Base-by-base conservation (phyloP, 495 filamentous ascomycete genomes). In the Tuber melanosporum region DNA sequence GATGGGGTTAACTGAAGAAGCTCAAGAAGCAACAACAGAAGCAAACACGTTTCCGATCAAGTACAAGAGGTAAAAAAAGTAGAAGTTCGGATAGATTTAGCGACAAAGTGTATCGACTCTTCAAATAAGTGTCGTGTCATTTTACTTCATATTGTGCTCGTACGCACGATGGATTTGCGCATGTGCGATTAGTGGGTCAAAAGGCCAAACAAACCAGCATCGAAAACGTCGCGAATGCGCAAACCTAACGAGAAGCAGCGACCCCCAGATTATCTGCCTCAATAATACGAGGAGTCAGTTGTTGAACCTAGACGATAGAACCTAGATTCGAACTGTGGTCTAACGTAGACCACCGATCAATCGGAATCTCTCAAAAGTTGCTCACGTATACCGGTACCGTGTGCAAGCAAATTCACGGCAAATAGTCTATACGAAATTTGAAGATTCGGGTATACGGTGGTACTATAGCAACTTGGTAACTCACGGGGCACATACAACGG, bases 1-100 rank as follows among this genome's bases (percentile, higher is more conserved):
- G 52, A 62, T 62, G 52, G 52, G n/a, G 8, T 62, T 14, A 62
- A 62, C 52, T 12, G n/a, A 62, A 32, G 52, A 62, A 62, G 52
- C n/a, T 15, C 10, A n/a, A 15, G 52, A 62, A 62, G 52, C 52
- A 62, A 32, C 26, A 32, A 62, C 15, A 62, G 52, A 32, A 62
- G 26, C 9, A 62, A 62, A 62, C 52, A 62, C 52, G 52, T 62
- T 32, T 62, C n/a, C 52, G 52, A 62, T 62, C 52, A 62, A 62
- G 10, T 62, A 15, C 52, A 32, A 15, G 4, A 62, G 14, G 52
- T 62, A 32, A 62, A 26, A 32, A 62, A 62, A 62, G 52, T 32
- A 7, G 26, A 62, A 62, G 12, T 12, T 20, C n/a, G 7, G 7
- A 32, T 62, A 62, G 12, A 32, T 62, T 62, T 62, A 32, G 10